Conservation (phyloP, 2,329 filamentous ascomycete species). For the Microsporum canis region DNA sequence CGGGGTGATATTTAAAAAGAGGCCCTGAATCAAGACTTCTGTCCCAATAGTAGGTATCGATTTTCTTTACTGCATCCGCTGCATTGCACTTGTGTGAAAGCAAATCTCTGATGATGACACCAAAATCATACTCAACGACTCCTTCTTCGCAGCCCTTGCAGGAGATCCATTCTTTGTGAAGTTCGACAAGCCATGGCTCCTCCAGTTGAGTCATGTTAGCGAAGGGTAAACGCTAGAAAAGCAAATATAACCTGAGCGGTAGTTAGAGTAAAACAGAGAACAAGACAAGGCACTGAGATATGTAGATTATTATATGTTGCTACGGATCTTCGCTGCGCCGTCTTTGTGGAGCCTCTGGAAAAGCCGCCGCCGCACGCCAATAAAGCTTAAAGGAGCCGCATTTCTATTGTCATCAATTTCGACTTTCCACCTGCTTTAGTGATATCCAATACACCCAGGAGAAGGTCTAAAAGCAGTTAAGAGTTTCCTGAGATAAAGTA, state of each 20-base stretch:
- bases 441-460: no score
- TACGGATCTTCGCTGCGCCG: no score
- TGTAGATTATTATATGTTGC: no score
- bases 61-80: background rate
- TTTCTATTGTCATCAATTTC: no score
- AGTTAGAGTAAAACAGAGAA: no score
- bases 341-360: no score
- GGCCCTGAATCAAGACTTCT: background rate
- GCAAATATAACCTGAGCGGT: background rate
- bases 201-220: background rate
- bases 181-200: constrained; percentile 2
- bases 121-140: constrained; percentile 4
- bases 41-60: background rate
- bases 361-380: no score
- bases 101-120: background rate
- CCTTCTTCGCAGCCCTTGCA: background rate
- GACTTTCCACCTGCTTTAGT: no score
- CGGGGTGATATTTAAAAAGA: background rate
- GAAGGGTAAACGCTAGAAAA: background rate
- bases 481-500: no score
- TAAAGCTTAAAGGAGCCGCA: no score
- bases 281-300: no score
- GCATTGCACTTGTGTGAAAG: background rate
- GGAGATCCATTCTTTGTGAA: background rate
- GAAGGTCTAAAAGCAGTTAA: no score